Evolutionary conservation across 306 rosid genomes (phyloP).

Genomic region (Inga oerstediana): DNA sequence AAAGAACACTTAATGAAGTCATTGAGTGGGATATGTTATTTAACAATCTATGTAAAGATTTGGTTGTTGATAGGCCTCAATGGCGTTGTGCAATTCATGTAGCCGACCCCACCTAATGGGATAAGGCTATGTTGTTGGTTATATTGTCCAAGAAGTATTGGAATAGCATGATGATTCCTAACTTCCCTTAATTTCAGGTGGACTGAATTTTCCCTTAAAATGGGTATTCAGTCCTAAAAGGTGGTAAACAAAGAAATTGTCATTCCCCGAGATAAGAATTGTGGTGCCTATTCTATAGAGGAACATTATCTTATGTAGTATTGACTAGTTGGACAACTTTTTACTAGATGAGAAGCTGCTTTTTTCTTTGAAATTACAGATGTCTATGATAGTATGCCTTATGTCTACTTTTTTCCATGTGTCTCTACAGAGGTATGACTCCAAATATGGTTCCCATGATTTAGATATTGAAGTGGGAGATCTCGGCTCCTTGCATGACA

Average conservation of each 20-base stretch:
- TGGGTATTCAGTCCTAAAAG: constrained; percentile 4
- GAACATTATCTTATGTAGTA: background rate
- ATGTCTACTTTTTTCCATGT: constrained; percentile 26
- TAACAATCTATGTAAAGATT: too few species aligned
- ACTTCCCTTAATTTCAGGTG: constrained; percentile 11
- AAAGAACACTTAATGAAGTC: too few species aligned
- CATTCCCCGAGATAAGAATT: background rate
- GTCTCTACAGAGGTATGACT: constrained; percentile 64
- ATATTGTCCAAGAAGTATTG: constrained; percentile 1
- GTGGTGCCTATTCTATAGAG: background rate
- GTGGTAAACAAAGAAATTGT: constrained; percentile 9
- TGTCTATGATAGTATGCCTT: constrained; percentile 10
- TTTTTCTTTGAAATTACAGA: background rate
- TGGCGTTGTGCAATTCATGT: too few species aligned
- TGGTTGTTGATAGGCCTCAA: too few species aligned
- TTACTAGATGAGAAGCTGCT: background rate
- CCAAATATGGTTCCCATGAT: constrained; percentile 71
- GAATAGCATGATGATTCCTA: background rate
- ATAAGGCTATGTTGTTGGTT: too few species aligned
- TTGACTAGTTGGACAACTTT: background rate
- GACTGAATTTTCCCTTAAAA: constrained; percentile 13
- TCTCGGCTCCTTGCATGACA: constrained; percentile 50
- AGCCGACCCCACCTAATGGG: too few species aligned
- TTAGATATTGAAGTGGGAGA: constrained; percentile 58
- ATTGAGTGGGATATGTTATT: too few species aligned